Conservation (phyloP, 768 basidiomycete genomes). For the Hemileccinum rubropunctum region DNA sequence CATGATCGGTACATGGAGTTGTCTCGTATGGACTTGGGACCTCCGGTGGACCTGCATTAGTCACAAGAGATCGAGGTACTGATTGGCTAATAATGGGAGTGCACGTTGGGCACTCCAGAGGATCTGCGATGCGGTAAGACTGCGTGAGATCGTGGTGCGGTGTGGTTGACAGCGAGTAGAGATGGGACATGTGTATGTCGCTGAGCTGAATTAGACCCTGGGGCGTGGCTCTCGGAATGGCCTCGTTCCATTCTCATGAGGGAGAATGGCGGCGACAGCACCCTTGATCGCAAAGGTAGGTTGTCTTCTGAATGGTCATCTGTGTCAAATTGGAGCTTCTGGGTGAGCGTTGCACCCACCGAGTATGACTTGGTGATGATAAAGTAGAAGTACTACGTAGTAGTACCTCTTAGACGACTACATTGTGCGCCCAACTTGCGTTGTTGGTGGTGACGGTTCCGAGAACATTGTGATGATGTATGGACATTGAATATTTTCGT, state of each 20-base stretch:
- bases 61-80: slow-evolving; percentile 14
- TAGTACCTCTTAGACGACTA: no score
- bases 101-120: slow-evolving; percentile 18
- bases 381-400: no score
- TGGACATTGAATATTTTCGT: no score
- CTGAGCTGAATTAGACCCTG: slow-evolving; percentile 29
- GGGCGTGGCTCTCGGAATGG: slow-evolving; percentile 21
- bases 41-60: slow-evolving; percentile 19
- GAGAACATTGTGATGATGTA: no score
- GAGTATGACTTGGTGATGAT: no score
- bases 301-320: slow-evolving; percentile 20
- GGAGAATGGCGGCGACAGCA: slow-evolving; percentile 18
- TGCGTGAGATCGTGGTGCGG: slow-evolving; percentile 13
- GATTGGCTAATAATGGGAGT: slow-evolving; percentile 18
- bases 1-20: slow-evolving; percentile 20
- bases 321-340: slow-evolving; percentile 17
- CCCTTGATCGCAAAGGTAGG: slow-evolving; percentile 26
- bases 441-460: no score
- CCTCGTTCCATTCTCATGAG: slow-evolving; percentile 31
- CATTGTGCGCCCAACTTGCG: no score
- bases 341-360: not conserved
- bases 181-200: slow-evolving; percentile 19
- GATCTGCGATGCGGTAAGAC: slow-evolving; percentile 22
- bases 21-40: slow-evolving; percentile 22
- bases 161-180: slow-evolving; percentile 17